Evolutionary conservation across 2,329 filamentous ascomycete species (phyloP), one percentile per base, ranked within the genome.

Genomic region (Orbilia quercus): DNA sequence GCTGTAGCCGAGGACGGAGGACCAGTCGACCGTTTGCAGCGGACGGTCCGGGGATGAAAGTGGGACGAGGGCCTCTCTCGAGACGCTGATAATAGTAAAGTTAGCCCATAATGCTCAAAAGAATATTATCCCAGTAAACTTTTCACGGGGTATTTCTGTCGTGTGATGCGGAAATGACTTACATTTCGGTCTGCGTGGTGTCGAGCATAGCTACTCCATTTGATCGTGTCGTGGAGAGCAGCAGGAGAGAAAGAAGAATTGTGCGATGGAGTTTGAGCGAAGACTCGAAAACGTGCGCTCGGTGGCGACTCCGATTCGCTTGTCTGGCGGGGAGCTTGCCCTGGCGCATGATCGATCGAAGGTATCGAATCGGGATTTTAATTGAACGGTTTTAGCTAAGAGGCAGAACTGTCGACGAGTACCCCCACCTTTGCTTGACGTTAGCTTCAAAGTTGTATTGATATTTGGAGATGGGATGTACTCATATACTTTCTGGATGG

Each of bases 151-250:
- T 12, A 16, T 7, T 14, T 12, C 18, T 42, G 62, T 55, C 60
- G 69, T 60, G 69, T 66, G 60, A 73, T 62, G 58, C 48, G 31
- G 12, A n/a, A 48, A 20, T 12, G 5, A 62, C 67, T 66, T 62
- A 73, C 69, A 73, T 62, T 54, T 73, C 54, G n/a, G 69, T 73
- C 60, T 73, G 60, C 23, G 22, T 54, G 59, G 45, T 42, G 40
- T 73, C 69, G 48, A 73, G 54, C 60, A 73, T 66, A 3, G 36
- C 12, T 12, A 12, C 11, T 9, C 25, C 16, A 6, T 40, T 58
- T 20, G 7, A 2, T 44, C 36, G 25, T 36, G n/a, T 11, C 9
- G 31, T 28, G 22, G 20, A 25, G n/a, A n/a, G n/a, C n/a, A n/a
- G n/a, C n/a, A 18, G 25, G 11, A 25, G 16, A 20, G 31, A 51